Evolutionary conservation across 2,329 filamentous ascomycete species (phyloP).

Genomic region (Bipolaris zeicola): DNA sequence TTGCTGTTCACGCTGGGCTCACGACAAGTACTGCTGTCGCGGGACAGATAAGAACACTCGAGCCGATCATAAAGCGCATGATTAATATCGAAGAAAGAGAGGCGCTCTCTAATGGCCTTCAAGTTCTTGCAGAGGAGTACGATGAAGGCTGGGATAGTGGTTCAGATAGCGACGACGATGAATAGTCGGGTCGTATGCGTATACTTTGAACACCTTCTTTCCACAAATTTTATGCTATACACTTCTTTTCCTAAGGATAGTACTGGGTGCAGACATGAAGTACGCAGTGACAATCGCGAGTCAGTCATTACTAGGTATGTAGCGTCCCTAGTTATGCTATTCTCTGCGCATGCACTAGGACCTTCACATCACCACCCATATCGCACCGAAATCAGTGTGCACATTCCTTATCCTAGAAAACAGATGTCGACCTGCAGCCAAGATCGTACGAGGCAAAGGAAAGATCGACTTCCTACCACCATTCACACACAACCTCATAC

Average conservation of each 20-base stretch:
- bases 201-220: background rate
- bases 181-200: slow-evolving; percentile 43
- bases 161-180: slow-evolving; percentile 66
- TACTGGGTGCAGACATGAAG: background rate
- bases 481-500: background rate
- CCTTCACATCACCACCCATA: too few relatives aligned
- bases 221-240: background rate
- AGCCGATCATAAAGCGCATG: slow-evolving; percentile 66
- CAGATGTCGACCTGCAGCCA: too few relatives aligned
- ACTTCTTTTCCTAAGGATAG: background rate
- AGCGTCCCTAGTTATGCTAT: background rate
- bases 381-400: background rate
- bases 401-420: too few relatives aligned
- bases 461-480: too few relatives aligned
- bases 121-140: slow-evolving; percentile 85
- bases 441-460: too few relatives aligned
- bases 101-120: slow-evolving; percentile 77
- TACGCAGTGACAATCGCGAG: background rate
- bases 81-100: slow-evolving; percentile 81
- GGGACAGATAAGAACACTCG: slow-evolving; percentile 68
- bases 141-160: slow-evolving; percentile 85
- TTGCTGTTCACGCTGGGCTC: slow-evolving; percentile 61
- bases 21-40: slow-evolving; percentile 78
- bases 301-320: background rate
- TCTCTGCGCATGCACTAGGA: background rate